Conservation (phyloP, 176 grass and related monocot genomes). For the Coix lacrymajobi region DNA sequence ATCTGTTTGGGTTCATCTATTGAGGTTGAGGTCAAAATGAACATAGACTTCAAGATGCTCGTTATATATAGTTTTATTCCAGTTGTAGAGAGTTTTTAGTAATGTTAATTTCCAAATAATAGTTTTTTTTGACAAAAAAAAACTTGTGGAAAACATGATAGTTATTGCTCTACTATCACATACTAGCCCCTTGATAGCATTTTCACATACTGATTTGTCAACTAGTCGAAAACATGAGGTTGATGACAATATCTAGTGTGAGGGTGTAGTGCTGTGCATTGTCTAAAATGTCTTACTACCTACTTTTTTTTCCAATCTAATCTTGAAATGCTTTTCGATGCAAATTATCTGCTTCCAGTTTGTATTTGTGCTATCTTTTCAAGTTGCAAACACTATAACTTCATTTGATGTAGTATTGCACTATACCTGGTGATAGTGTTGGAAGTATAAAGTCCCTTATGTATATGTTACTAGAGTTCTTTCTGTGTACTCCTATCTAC, state of each 20-base stretch:
- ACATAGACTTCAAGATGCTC: background rate
- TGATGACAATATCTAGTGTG: background rate
- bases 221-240: background rate
- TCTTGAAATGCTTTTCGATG: background rate
- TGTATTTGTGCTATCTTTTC: constrained; percentile 10
- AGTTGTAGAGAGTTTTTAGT: background rate
- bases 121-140: too few species aligned
- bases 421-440: background rate
- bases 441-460: background rate
- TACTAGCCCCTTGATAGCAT: background rate
- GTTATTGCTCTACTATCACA: background rate
- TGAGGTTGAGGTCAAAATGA: background rate
- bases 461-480: background rate
- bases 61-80: background rate
- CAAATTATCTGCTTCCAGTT: background rate
- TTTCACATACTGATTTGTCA: background rate
- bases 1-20: background rate
- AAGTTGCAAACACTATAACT: background rate
- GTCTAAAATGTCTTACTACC: background rate
- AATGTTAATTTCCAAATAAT: constrained; percentile 1
- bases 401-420: background rate
- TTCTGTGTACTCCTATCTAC: background rate
- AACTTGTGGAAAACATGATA: too few species aligned
- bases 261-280: background rate
- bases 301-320: background rate